A percentile compares a stretch with the other conserved stretches of the same genome.
Conservation (phyloP, 2,329 filamentous ascomycete genomes). For the Zymoseptoria pseudotritici region DNA sequence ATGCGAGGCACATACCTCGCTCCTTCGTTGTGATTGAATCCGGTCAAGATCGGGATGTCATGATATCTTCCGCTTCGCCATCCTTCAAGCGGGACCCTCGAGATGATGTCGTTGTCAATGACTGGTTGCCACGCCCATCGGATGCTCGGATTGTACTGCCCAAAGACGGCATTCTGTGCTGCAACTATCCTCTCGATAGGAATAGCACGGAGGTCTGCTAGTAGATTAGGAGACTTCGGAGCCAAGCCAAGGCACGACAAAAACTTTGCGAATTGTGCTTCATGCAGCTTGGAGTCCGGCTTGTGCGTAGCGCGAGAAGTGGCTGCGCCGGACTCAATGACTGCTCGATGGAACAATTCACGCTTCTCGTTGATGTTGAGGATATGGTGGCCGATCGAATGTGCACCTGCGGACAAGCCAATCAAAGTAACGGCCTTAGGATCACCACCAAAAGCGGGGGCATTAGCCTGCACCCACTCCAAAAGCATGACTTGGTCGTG, state of each 20-base stretch:
- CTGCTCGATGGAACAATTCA: slow-evolving; percentile 6
- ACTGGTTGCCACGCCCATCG: slow-evolving; percentile 56
- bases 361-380: not conserved
- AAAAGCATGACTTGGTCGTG: slow-evolving; percentile 45
- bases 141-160: slow-evolving; percentile 44
- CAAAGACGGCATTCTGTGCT: slow-evolving; percentile 48
- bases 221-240: not conserved
- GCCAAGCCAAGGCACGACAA: slow-evolving; percentile 49
- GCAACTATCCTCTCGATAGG: slow-evolving; percentile 26
- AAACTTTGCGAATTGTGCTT: slow-evolving; percentile 45
- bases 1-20: not conserved
- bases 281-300: slow-evolving; percentile 37
- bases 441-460: slow-evolving; percentile 33
- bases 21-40: not conserved
- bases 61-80: not conserved
- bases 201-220: not conserved
- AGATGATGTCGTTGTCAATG: slow-evolving; percentile 49
- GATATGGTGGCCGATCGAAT: slow-evolving; percentile 42
- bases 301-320: slow-evolving; percentile 45
- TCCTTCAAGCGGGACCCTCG: not conserved
- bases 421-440: slow-evolving; percentile 18
- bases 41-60: not conserved
- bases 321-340: slow-evolving; percentile 45
- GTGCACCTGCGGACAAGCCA: slow-evolving; percentile 28
- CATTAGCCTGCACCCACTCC: slow-evolving; percentile 46